Evolutionary conservation across 1,284 basidiomycete genomes (phyloP).

Genomic region (Malassezia furfur): DNA sequence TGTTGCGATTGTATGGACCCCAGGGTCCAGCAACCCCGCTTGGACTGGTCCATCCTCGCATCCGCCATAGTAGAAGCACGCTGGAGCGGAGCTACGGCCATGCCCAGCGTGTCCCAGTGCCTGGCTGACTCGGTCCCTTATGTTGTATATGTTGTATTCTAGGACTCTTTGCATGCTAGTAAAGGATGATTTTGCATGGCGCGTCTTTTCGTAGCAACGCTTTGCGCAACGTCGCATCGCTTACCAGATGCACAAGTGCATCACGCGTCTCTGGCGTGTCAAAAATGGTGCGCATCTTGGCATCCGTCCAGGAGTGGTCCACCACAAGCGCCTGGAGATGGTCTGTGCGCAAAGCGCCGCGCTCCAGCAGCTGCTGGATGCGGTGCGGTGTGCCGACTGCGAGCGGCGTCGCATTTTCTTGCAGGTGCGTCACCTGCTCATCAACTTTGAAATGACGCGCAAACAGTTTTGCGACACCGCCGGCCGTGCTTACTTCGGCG

Average conservation of each 20-base stretch:
- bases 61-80: too few species aligned
- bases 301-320: constrained; percentile 38
- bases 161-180: neutral
- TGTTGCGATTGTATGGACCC: too few species aligned
- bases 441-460: constrained; percentile 43
- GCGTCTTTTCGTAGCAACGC: neutral
- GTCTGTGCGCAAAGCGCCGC: constrained; percentile 25
- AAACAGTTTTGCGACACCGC: constrained; percentile 37
- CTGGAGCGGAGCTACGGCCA: too few species aligned
- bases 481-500: neutral
- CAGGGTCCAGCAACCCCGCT: too few species aligned
- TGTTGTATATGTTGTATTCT: too few species aligned
- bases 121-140: too few species aligned
- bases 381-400: constrained; percentile 41
- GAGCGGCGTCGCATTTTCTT: constrained; percentile 26
- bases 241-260: constrained; percentile 31
- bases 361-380: constrained; percentile 25
- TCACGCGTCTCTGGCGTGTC: constrained; percentile 39
- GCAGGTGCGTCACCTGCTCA: constrained; percentile 35
- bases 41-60: too few species aligned
- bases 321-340: constrained; percentile 26
- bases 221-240: neutral
- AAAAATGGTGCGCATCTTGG: constrained; percentile 34
- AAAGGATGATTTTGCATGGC: constrained; percentile 6
- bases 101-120: too few species aligned